phyloP scores from a whole-genome alignment of 1,284 basidiomycete species.

The Bondarzewia mesenterica region DNA sequence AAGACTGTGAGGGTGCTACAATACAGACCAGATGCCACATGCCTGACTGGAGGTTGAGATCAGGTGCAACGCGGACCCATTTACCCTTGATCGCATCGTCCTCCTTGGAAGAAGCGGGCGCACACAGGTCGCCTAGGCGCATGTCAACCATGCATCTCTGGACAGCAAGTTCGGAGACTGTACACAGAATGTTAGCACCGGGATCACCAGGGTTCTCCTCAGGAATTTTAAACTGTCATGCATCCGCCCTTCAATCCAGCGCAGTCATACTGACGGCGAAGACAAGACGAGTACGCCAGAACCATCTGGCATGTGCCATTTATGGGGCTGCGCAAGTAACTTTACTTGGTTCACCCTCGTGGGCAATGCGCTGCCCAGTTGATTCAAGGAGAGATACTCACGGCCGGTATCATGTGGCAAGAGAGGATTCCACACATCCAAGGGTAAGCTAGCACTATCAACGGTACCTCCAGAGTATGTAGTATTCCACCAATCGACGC shows the following conservation, averaged over 20 bases:
- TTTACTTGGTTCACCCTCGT: too few species aligned
- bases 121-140: conserved; percentile 50
- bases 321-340: too few species aligned
- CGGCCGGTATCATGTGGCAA: conserved; percentile 77
- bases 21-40: conserved; percentile 48
- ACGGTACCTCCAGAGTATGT: conserved; percentile 29
- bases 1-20: not conserved
- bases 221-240: too few species aligned
- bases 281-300: too few species aligned
- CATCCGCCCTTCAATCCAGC: too few species aligned
- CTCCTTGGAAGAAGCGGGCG: conserved; percentile 60
- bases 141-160: conserved; percentile 66
- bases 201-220: not conserved
- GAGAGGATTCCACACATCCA: conserved; percentile 78
- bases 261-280: too few species aligned
- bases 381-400: conserved; percentile 29
- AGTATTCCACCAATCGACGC: conserved; percentile 70
- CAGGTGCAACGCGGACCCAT: conserved; percentile 79
- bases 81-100: conserved; percentile 75
- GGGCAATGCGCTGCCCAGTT: not conserved
- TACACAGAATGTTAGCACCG: conserved; percentile 1
- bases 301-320: too few species aligned
- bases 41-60: conserved; percentile 65
- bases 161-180: conserved; percentile 77
- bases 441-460: conserved; percentile 62